Conservation (phyloP, 2,329 filamentous ascomycete genomes). For the Calonectria pseudoreteaudii region DNA sequence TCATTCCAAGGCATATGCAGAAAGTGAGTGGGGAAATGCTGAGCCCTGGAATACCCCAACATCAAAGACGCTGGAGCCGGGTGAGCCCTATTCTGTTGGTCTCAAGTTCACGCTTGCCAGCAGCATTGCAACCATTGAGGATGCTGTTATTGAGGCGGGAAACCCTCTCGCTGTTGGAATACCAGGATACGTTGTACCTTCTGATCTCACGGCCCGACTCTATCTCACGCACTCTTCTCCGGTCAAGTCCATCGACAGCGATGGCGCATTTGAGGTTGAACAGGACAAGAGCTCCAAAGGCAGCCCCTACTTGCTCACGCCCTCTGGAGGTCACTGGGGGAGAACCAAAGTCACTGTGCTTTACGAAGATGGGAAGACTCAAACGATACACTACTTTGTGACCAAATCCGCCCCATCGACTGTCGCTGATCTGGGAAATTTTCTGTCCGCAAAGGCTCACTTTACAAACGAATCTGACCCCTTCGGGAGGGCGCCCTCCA, state of each 20-base stretch:
- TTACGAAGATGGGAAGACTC: conserved; percentile 60
- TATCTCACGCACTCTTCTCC: neutral
- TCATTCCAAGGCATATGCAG: conserved; percentile 64
- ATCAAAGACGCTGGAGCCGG: conserved; percentile 57
- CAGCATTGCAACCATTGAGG: conserved; percentile 61
- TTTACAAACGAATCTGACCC: conserved; percentile 64
- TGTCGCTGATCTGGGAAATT: conserved; percentile 60
- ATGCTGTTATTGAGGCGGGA: conserved; percentile 51
- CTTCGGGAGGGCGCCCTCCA: conserved; percentile 65
- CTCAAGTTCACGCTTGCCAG: conserved; percentile 59
- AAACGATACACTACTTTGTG: conserved; percentile 69
- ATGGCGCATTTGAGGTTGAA: conserved; percentile 56
- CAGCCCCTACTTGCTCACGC: conserved; percentile 55
- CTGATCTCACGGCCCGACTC: neutral
- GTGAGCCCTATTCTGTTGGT: conserved; percentile 60
- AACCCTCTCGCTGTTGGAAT: conserved; percentile 4
- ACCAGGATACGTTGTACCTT: neutral
- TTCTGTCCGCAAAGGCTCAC: conserved; percentile 66
- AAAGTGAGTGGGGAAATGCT: conserved; percentile 64
- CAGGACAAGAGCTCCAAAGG: conserved; percentile 31
- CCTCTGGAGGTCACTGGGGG: conserved; percentile 59
- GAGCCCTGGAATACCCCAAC: conserved; percentile 68
- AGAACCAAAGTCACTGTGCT: conserved; percentile 59
- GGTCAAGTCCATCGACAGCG: conserved; percentile 38
- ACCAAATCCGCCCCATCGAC: conserved; percentile 59